Conservation (phyloP, 2,329 filamentous ascomycete species). For the Keithomyces neogunnii region DNA sequence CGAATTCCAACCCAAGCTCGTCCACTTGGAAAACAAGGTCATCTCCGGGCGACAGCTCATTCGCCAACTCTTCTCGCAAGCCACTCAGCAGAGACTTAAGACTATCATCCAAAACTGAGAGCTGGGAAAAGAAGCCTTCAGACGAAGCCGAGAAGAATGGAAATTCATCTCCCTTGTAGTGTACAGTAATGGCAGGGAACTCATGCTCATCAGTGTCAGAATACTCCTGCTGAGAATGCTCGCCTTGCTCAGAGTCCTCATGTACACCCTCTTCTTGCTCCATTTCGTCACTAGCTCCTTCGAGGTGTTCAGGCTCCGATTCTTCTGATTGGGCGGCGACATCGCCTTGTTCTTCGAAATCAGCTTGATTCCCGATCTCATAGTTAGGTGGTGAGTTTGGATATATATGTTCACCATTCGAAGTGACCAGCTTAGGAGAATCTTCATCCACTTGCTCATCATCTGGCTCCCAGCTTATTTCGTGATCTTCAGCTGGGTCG, state of each 20-base stretch:
- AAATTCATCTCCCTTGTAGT: constrained; percentile 35
- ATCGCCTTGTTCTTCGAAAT: background rate
- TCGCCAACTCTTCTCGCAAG: constrained; percentile 36
- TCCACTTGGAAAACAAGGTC: constrained; percentile 44
- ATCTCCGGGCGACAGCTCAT: constrained; percentile 36
- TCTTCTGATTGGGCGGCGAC: background rate
- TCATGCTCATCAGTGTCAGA: constrained; percentile 9
- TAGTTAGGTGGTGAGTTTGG: background rate
- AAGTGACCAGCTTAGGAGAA: background rate
- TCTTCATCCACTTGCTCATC: constrained; percentile 3
- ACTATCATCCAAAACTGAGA: constrained; percentile 31
- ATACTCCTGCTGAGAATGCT: constrained; percentile 1
- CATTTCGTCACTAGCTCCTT: background rate
- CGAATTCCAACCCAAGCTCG: constrained; percentile 43
- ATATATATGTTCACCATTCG: background rate
- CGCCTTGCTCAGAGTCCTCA: background rate
- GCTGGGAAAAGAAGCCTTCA: constrained; percentile 37
- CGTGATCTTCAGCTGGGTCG: constrained; percentile 8
- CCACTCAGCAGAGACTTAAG: constrained; percentile 35
- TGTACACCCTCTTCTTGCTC: constrained; percentile 3
- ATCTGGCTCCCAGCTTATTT: constrained; percentile 16
- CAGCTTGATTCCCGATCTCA: background rate
- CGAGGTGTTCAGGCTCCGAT: background rate
- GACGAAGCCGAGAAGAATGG: constrained; percentile 28
- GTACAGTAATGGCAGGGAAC: constrained; percentile 30